Conservation (phyloP, 1,139 yeast genomes). For the Blastobotrys ciferrii region DNA sequence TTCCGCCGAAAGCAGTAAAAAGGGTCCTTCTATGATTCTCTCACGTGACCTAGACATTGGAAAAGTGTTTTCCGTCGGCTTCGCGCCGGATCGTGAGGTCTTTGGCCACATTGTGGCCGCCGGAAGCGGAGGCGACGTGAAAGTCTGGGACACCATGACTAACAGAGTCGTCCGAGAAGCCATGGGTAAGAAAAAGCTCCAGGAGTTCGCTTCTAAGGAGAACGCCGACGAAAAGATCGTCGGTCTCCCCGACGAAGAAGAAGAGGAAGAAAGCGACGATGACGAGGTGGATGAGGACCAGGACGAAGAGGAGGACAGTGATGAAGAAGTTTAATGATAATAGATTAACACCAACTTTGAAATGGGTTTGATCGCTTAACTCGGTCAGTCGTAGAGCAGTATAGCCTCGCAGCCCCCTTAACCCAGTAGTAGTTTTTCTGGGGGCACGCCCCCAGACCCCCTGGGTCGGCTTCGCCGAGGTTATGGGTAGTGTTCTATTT, state of each 20-base stretch:
- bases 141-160: conserved; percentile 89
- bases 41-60: conserved; percentile 95
- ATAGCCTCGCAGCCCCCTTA: too few relatives aligned
- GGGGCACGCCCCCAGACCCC: too few relatives aligned
- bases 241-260: conserved; percentile 57
- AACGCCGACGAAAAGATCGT: conserved; percentile 53
- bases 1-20: conserved; percentile 22
- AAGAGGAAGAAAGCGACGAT: conserved; percentile 52
- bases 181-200: conserved; percentile 56
- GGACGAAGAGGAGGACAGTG: conserved; percentile 11
- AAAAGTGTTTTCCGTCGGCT: conserved; percentile 77
- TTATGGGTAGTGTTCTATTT: too few relatives aligned
- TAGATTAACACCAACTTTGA: too few relatives aligned
- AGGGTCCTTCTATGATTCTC: conserved; percentile 83
- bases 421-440: too few relatives aligned
- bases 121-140: conserved; percentile 80
- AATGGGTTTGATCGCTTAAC: too few relatives aligned
- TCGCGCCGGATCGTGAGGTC: conserved; percentile 85
- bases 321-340: neutral
- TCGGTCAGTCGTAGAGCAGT: too few relatives aligned
- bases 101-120: conserved; percentile 84
- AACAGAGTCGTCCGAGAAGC: conserved; percentile 74
- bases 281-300: conserved; percentile 30
- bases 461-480: too few relatives aligned
- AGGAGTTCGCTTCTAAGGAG: conserved; percentile 50